phyloP scores from a whole-genome alignment of 1,139 yeast species.

The Nakaseomyces uthaithaninus region DNA sequence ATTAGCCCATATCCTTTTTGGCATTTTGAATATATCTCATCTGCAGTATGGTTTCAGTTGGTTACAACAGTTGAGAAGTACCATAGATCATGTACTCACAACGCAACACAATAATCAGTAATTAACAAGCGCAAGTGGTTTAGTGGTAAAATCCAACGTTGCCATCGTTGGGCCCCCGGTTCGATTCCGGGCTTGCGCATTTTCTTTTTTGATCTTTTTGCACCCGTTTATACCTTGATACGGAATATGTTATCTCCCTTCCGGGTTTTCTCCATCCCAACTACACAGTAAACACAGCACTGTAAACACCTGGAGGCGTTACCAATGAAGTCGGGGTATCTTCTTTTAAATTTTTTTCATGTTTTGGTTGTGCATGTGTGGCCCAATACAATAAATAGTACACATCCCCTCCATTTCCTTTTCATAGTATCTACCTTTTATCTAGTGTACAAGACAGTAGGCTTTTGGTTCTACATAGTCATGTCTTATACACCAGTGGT shows the following conservation, averaged over 20 bases:
- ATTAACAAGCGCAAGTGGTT: conserved; percentile 17
- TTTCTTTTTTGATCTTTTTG: conserved; percentile 8
- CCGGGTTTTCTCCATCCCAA: not conserved
- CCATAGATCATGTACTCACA: too few species aligned
- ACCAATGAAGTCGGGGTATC: not conserved
- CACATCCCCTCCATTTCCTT: not conserved
- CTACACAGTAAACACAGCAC: not conserved
- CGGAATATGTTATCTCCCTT: not conserved
- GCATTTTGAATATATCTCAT: too few species aligned
- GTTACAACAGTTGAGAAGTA: too few species aligned
- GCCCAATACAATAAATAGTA: not conserved
- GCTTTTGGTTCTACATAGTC: too few species aligned
- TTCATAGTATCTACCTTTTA: not conserved
- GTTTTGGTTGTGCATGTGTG: not conserved
- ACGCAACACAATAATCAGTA: too few species aligned
- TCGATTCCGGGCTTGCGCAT: conserved; percentile 26
- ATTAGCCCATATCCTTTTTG: too few species aligned
- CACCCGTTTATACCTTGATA: not conserved
- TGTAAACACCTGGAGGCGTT: not conserved
- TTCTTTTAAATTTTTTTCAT: not conserved
- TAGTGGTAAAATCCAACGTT: conserved; percentile 25
- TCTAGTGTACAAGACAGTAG: not conserved
- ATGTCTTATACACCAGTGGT: too few species aligned
- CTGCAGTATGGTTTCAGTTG: too few species aligned
- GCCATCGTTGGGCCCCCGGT: conserved; percentile 27